These are phyloP conservation scores for Phascolomyces articulosus DNA, from an alignment of 371 early-diverging fungal genomes.

Conservation along the genomic window DNA sequence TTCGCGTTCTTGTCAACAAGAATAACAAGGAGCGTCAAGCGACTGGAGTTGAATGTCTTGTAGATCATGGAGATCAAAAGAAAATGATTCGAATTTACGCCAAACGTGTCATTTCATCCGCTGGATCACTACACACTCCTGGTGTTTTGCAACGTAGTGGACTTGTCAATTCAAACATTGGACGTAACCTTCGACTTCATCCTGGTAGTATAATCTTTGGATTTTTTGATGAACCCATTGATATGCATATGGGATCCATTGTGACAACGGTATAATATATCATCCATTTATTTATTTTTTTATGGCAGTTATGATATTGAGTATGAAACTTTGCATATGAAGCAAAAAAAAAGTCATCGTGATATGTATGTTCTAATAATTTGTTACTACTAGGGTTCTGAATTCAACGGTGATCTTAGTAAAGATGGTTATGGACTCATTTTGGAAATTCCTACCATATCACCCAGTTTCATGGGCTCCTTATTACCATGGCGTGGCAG, in stretches of 20 bases:
- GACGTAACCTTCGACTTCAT: constrained; percentile 59
- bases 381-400: neutral
- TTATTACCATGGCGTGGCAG: constrained; percentile 51
- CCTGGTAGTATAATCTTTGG: constrained; percentile 52
- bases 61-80: constrained; percentile 6
- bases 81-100: constrained; percentile 33
- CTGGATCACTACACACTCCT: constrained; percentile 70
- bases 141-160: constrained; percentile 64
- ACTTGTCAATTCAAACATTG: constrained; percentile 68
- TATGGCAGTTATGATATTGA: too few species aligned
- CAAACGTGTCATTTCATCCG: constrained; percentile 58
- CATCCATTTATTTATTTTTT: too few species aligned
- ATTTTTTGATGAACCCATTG: constrained; percentile 54
- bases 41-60: constrained; percentile 48
- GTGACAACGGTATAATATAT: constrained; percentile 58
- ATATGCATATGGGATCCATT: constrained; percentile 59
- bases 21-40: constrained; percentile 47
- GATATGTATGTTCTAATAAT: too few species aligned
- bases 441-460: constrained; percentile 57
- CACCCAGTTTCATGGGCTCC: constrained; percentile 41
- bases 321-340: too few species aligned
- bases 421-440: constrained; percentile 1
- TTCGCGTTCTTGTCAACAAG: constrained; percentile 41
- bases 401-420: neutral
- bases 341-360: too few species aligned